Base-by-base conservation (phyloP, 2,329 filamentous ascomycete genomes). In the Leptographium flavum region DNA sequence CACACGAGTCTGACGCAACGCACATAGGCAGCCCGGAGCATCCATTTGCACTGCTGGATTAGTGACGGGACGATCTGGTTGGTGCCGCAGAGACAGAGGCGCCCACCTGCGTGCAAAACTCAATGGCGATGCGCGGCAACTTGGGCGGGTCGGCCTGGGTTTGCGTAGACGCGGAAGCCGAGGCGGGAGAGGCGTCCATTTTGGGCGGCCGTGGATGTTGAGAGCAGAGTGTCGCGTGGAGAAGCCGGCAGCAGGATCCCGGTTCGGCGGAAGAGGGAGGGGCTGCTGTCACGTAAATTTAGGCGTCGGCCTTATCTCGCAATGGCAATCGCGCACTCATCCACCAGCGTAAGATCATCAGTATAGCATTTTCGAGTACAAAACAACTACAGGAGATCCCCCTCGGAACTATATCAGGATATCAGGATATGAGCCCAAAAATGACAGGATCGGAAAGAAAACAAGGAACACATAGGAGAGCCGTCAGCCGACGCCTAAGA, bases 11-110 rank as follows among this genome's bases (percentile, higher is more conserved):
- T 13, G 5, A 25, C 19, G n/a, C n/a, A n/a, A 30, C 74, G 54
- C 74, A 90, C 86, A 63, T 92, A 94, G 53, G 86, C 84, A 31
- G 87, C 86, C 49, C 87, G 69, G 11, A 93, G 66, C 75, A 92
- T 85, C 87, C 87, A 94, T 66, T 85, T 84, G 64, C 87, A 95
- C 65, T 94, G 25, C 3, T 7, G 21, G 15, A 15, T 10, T 14
- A 39, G n/a, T 11, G 13, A 39, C 19, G 4, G 15, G 40, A 33
- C 21, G 15, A 7, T 5, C n/a, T 25, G 21, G 21, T 14, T 22
- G 8, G 10, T 37, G 21, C 35, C n/a, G n/a, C n/a, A n/a, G n/a
- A n/a, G n/a, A 8, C 7, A 21, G 14, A 10, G 35, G 19, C 4
- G 7, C 11, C 14, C 35, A 52, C 50, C 50, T 52, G 87, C 1